These are phyloP conservation scores for Diaporthe sp. DNA, from an alignment of 2,329 filamentous ascomycete species.

Conservation along the genomic window DNA sequence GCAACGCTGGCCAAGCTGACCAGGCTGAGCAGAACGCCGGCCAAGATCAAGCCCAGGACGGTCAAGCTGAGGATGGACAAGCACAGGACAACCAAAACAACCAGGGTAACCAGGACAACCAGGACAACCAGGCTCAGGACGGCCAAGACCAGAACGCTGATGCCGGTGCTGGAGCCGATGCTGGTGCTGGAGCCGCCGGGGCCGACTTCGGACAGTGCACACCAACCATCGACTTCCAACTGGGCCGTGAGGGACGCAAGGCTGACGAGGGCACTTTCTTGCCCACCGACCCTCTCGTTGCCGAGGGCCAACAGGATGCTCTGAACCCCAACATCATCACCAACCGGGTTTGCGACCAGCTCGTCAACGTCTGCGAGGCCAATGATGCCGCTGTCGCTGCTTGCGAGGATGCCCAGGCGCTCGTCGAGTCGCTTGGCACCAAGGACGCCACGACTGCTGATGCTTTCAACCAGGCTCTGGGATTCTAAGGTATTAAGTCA, in stretches of 20 bases:
- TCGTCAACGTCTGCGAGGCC: conserved; percentile 70
- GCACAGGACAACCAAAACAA: conserved; percentile 18
- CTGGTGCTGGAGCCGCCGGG: conserved; percentile 41
- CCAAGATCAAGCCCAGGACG: conserved; percentile 7
- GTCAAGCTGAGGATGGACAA: neutral
- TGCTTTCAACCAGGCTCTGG: conserved; percentile 58
- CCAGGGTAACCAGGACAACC: conserved; percentile 14
- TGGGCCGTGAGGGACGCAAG: conserved; percentile 67
- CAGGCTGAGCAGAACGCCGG: conserved; percentile 11
- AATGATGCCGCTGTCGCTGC: conserved; percentile 64
- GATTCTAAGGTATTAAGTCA: conserved; percentile 47
- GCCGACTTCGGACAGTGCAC: conserved; percentile 67
- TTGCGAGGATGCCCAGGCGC: conserved; percentile 61
- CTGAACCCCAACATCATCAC: conserved; percentile 80
- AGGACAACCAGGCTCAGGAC: conserved; percentile 37
- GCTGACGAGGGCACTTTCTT: conserved; percentile 76
- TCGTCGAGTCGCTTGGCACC: conserved; percentile 63
- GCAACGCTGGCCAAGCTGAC: neutral
- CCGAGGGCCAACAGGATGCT: conserved; percentile 74
- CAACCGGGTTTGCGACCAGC: conserved; percentile 71
- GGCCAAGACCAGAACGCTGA: conserved; percentile 37
- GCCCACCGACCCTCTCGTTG: conserved; percentile 69
- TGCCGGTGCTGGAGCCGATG: neutral
- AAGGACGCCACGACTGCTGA: conserved; percentile 61
- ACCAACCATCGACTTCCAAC: conserved; percentile 71